Base-by-base conservation (phyloP, 2,329 filamentous ascomycete genomes). In the Botrytis fabae region DNA sequence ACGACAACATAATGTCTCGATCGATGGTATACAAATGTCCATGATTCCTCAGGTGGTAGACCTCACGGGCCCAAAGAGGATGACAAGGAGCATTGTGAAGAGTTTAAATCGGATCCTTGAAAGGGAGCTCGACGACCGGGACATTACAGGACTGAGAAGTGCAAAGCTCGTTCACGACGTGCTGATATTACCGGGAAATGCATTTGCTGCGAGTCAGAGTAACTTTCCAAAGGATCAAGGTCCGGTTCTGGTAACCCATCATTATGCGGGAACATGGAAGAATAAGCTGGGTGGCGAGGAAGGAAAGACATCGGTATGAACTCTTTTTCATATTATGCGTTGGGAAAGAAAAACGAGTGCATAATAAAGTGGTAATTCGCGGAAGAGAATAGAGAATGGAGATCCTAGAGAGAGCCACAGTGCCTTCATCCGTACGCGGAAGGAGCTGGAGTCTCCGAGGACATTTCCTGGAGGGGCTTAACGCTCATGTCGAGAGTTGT, bases 121-220 rank as follows among this genome's bases (percentile, higher is more conserved):
- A 5, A 59, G 54, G 7, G 73, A 65, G 1, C 63, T 81, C 16
- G 71, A 74, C 18, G 62, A 72, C 25, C 14, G 32, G 0, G 76
- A 77, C 64, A 75, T 79, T 25, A 72, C 74, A 25, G 64, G 76
- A 35, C 69, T 81, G 8, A 57, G 74, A 16, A 74, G 77, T 44
- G 78, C 80, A 12, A 78, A 74, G 51, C 57, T 80, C 16, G 63
- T 81, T 1, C 79, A 76, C 0, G 80, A 81, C 73, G 76, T 81
- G 12, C 61, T 77, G 40, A 60, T 77, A 42, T 42, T 77, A 20
- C 75, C 75, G 8, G 69, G 70, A 5, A 63, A 68, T 62, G 62
- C 75, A 4, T 76, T 77, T 64, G 74, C 75, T 9, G 59, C 51
- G 4, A 32, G 25, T 46, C 62, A 65, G 25, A 32, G 38, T 32